phyloP scores from a whole-genome alignment of 208 protist genomes.

The Balamuthia mandrillaris region DNA sequence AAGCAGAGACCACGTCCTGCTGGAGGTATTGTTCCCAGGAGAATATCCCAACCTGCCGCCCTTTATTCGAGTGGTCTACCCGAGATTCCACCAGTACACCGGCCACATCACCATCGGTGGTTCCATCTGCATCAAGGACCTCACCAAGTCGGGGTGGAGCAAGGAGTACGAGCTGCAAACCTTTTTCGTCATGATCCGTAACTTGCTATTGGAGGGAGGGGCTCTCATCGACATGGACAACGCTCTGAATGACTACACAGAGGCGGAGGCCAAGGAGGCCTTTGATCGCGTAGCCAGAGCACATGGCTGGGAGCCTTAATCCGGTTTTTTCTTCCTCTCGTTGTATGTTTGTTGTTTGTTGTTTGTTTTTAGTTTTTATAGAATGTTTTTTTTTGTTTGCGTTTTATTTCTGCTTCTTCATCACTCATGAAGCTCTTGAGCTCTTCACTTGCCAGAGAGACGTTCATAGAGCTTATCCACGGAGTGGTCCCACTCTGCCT shows the following conservation, averaged over 20 bases:
- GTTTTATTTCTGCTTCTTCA: too few species aligned
- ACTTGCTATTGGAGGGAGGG: neutral
- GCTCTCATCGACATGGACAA: constrained; percentile 38
- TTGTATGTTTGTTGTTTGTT: too few species aligned
- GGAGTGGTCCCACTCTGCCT: too few species aligned
- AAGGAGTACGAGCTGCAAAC: neutral
- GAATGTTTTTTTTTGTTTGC: too few species aligned
- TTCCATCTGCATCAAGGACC: constrained; percentile 5
- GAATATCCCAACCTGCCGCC: constrained; percentile 10
- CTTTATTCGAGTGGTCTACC: constrained; percentile 22
- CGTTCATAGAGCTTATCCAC: too few species aligned
- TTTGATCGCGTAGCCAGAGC: constrained; percentile 18
- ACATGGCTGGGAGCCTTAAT: constrained; percentile 22
- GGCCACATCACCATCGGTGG: constrained; percentile 37
- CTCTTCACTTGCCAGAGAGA: too few species aligned
- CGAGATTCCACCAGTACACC: constrained; percentile 26
- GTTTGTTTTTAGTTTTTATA: too few species aligned
- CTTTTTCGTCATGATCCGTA: constrained; percentile 29
- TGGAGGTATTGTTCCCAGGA: neutral
- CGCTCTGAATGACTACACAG: neutral
- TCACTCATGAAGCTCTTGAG: too few species aligned
- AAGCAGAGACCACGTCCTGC: constrained; percentile 11
- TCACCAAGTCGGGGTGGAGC: constrained; percentile 9
- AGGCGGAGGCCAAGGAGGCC: constrained; percentile 8
- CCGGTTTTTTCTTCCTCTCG: neutral